Base-by-base conservation (phyloP, 768 basidiomycete species). In the Suillus fuscotomentosus region DNA sequence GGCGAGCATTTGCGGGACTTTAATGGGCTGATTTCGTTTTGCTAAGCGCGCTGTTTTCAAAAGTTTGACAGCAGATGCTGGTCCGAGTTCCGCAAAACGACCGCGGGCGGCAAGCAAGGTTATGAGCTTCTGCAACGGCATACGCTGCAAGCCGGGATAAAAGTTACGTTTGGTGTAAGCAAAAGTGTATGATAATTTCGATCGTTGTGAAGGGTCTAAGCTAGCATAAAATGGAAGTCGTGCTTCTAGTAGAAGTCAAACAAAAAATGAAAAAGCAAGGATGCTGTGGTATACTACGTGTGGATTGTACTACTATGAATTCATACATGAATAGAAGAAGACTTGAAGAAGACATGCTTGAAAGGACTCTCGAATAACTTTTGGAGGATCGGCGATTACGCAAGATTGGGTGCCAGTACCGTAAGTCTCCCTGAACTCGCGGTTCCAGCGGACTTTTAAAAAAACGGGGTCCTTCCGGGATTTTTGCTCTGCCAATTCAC, bases 361-460 rank as follows among this genome's bases (percentile, higher is more conserved):
- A 48, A 48, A 48, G 22, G 24, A 50, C 27, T 53, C 15, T 56
- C 5, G 55, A 56, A 36, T 15, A 55, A 38, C 54, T n/a, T 55
- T 36, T 55, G 48, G 20, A 57, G 27, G 65, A 70, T 71, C 70
- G 71, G 63, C 66, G 63, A 75, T 73, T 73, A 75, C 69, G 66
- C 65, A 64, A 68, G 41, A 69, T 63, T 47, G 11, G 31, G 56
- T 68, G 43, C 27, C 31, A 36, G 51, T 53, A 27, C 31, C 51
- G 51, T 48, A 48, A 13, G 22, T 48, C 43, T 43, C 42, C 42
- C 22, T n/a, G 54, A 31, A 34, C 34, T 55, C 55, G 36, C 55
- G 22, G 39, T 57, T 59, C 45, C 43, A 15, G 61, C 74, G 77
- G 77, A 77, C 71, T 73, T 76, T 75, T 61, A 77, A 77, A 77